These are phyloP conservation scores for Saccharomyces uvarum DNA, from an alignment of 1,139 yeast species.

Conservation along the genomic window DNA sequence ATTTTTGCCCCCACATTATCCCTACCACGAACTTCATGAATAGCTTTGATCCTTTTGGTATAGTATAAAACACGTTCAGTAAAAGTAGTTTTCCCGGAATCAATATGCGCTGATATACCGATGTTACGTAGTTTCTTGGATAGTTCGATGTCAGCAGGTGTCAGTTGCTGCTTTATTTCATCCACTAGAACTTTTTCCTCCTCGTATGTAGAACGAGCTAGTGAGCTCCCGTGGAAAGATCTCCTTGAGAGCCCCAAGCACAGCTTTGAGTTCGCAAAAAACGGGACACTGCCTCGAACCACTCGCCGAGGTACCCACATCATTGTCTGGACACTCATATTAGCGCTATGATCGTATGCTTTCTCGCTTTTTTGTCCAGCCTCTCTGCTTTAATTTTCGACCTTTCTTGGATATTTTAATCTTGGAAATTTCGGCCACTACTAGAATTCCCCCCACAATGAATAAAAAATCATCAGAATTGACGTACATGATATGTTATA, in stretches of 20 bases:
- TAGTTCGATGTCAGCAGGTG: constrained; percentile 50
- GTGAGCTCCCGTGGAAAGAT: constrained; percentile 23
- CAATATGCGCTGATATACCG: constrained; percentile 97
- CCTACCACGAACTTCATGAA: constrained; percentile 96
- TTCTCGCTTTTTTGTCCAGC: not conserved
- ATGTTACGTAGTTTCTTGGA: constrained; percentile 72
- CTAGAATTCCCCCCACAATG: not conserved
- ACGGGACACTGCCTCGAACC: not conserved
- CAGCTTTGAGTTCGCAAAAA: not conserved
- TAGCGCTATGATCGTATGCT: not conserved
- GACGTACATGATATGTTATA: not conserved
- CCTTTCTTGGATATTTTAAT: not conserved
- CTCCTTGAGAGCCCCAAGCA: constrained; percentile 1
- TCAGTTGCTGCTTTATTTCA: constrained; percentile 45
- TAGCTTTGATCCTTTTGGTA: constrained; percentile 95
- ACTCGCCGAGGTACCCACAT: not conserved
- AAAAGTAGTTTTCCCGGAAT: constrained; percentile 93
- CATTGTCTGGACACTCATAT: not conserved
- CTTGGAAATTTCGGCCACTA: not conserved
- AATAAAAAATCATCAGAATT: constrained; percentile 9
- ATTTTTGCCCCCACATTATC: constrained; percentile 98
- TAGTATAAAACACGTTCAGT: constrained; percentile 94
- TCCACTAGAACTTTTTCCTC: constrained; percentile 66
- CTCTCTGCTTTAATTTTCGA: not conserved
- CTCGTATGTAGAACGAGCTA: constrained; percentile 41